Conservation (phyloP, 768 basidiomycete genomes). For the Inosperma sp. region DNA sequence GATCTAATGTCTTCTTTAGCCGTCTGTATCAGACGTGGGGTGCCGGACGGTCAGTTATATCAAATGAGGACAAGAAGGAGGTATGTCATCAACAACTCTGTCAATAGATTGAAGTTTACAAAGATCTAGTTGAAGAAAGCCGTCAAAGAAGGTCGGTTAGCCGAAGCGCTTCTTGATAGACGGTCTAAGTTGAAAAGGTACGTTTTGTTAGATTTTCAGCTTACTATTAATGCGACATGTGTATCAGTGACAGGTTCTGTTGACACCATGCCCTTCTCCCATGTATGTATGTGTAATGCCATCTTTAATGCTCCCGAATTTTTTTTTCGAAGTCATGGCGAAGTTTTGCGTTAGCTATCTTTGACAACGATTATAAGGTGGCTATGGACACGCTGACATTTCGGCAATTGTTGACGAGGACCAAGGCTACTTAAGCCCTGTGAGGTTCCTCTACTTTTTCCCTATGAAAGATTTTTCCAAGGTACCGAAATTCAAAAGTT, state of each 20-base stretch:
- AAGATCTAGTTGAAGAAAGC: slow-evolving; percentile 39
- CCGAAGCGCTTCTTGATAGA: slow-evolving; percentile 79
- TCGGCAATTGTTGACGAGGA: no score
- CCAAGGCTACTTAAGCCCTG: no score
- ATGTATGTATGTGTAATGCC: no score
- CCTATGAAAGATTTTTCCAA: no score
- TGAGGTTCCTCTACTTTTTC: no score
- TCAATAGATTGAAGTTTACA: background rate
- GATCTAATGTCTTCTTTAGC: slow-evolving; percentile 35
- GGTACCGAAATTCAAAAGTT: no score
- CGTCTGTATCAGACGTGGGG: slow-evolving; percentile 81
- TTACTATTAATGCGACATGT: slow-evolving; percentile 1
- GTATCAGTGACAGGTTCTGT: slow-evolving; percentile 47
- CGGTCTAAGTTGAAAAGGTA: slow-evolving; percentile 83
- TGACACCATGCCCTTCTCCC: no score
- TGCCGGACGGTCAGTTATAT: slow-evolving; percentile 67
- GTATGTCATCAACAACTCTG: slow-evolving; percentile 30
- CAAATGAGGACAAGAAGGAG: slow-evolving; percentile 67
- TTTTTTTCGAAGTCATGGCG: no score
- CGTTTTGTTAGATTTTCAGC: slow-evolving; percentile 6
- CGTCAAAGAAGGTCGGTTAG: slow-evolving; percentile 72
- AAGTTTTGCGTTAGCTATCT: no score
- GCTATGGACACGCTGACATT: no score
- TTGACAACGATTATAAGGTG: no score
- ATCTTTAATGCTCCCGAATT: no score